Evolutionary conservation across 2,329 filamentous ascomycete genomes (phyloP), one percentile per base, ranked within the genome.

Genomic region (Fusarium temperatum): DNA sequence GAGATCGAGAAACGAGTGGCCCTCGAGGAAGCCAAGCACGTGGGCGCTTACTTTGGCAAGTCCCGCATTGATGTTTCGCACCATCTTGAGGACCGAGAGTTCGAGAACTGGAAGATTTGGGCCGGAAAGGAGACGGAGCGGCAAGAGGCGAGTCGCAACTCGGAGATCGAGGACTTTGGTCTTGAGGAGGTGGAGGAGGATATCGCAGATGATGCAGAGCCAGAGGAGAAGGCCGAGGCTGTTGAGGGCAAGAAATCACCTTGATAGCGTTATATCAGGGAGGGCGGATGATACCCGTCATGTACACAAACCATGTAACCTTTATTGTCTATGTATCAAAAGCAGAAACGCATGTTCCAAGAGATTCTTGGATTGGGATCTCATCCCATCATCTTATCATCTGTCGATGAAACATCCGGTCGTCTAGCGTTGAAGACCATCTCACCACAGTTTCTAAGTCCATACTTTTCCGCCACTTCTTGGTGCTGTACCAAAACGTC

Each of bases 41-140:
- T 93, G 11, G 96, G 96, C 60, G 95, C 95, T 57, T 94, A 94
- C 86, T 98, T 98, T 81, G 94, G 94, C 81, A 93, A 92, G 82
- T 87, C 89, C 47, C 88, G 89, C 68, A 81, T 95, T 58, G 92
- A 97, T 68, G 86, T 97, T 64, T 91, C 94, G 74, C 93, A 96
- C 90, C 86, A 91, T 71, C 87, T 98, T 60, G 96, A 99, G 84
- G 91, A 97, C 83, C 84, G 88, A 77, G 87, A 90, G 68, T 97
- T 91, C 82, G 94, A 98, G 83, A 85, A 87, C 72, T 99, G 96
- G 96, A 96, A 95, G 87, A 79, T 79, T 32, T 97, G 94, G 93
- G 94, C 95, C 6, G 79, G 79, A 55, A 83, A 82, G 70, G 81
- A 89, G 79, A 83, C 86, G 59, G 82, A 81, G 64, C 82, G 80